phyloP scores from a whole-genome alignment of 768 basidiomycete species.

The Tephrocybe sp. region DNA sequence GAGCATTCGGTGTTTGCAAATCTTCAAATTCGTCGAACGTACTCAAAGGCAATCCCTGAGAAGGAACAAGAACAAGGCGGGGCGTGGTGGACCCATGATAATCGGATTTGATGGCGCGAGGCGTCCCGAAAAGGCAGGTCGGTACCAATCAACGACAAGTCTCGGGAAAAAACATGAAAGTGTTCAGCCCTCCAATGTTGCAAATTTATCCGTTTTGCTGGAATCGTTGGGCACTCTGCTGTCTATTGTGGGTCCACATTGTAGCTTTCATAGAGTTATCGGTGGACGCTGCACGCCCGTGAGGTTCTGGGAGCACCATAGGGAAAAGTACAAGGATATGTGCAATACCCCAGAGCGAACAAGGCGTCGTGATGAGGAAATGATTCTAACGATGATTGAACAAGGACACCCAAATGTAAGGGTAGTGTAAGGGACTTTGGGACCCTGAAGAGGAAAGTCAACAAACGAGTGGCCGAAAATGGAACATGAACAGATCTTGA shows the following conservation, averaged over 20 bases:
- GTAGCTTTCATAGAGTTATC: conserved; percentile 10
- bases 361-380: conserved; percentile 27
- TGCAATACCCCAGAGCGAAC: conserved; percentile 14
- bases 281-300: neutral
- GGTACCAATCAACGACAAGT: conserved; percentile 8
- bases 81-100: conserved; percentile 8
- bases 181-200: neutral
- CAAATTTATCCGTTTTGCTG: neutral
- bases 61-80: conserved; percentile 29
- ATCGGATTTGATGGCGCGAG: conserved; percentile 3
- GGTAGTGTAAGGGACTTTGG: conserved; percentile 18
- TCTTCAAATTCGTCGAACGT: too few species aligned
- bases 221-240: neutral
- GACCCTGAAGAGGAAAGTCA: conserved; percentile 17
- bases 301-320: neutral
- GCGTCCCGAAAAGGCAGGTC: conserved; percentile 10
- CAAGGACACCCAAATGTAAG: conserved; percentile 28
- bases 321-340: conserved; percentile 7
- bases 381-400: conserved; percentile 15
- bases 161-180: too few species aligned
- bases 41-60: conserved; percentile 21
- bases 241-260: conserved; percentile 16
- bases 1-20: too few species aligned
- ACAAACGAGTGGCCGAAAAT: conserved; percentile 39
- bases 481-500: conserved; percentile 31